Base-by-base conservation (phyloP, 1,284 basidiomycete species). In the Cystobasidium slooffiae region DNA sequence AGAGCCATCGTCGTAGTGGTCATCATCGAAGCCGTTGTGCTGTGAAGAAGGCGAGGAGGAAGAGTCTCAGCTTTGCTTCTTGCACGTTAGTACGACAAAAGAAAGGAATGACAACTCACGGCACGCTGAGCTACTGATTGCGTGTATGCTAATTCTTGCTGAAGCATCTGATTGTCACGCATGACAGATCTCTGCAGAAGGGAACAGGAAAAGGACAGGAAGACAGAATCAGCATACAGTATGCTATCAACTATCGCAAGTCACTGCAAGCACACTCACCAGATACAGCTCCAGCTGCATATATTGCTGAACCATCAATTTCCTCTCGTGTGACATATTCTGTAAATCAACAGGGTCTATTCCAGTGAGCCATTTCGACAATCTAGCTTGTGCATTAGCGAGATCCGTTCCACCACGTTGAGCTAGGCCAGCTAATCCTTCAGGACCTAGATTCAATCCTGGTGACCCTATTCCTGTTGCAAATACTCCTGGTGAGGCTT, bases 401-500 rank as follows among this genome's bases (percentile, higher is more conserved):
- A 68, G 22, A 24, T 68, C 53, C 47, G 53, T 9, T 7, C 66
- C 66, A 55, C 66, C 66, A 1, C 66, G 52, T 59, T 68, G 51
- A 39, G 55, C 66, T n/a, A 68, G 10, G 31, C 66, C 66, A 58
- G 66, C 66, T 8, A 68, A 53, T 4, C 53, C 66, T 41, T 59
- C 66, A 46, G 37, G 52, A 12, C 53, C 52, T 37, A 68, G 41
- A 47, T 59, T 47, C 8, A 68, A 24, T 18, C 44, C 53, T 10
- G 66, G 66, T 37, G 66, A 43, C 6, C 53, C 66, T 6, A 58
- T n/a, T 10, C 66, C 66, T 10, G 58, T 14, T 43, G 53, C 66
- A 59, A 68, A 68, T 8, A 58, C 53, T 9, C 41, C 66, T 39
- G 70, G 70, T 3, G 51, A 56, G 22, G 63, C 70, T 55, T 55